These are phyloP conservation scores for Striga hermonthica DNA, from an alignment of 305 asterid genomes.

Conservation along the genomic window DNA sequence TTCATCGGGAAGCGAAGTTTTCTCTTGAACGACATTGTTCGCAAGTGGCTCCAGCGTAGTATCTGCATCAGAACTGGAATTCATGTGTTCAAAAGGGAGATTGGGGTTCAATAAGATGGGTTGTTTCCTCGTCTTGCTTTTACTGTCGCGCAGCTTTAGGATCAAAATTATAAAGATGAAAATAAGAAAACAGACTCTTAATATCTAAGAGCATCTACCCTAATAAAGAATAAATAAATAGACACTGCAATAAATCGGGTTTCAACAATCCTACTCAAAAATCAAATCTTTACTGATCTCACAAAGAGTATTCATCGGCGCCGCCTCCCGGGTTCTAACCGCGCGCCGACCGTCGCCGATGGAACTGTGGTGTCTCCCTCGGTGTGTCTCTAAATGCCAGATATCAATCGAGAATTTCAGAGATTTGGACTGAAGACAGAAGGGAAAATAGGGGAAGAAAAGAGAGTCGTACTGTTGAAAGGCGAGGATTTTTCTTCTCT, in stretches of 20 bases:
- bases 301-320: too few relatives aligned
- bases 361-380: too few relatives aligned
- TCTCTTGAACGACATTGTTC: constrained; percentile 24
- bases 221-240: neutral
- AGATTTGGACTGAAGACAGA: too few relatives aligned
- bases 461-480: too few relatives aligned
- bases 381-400: too few relatives aligned
- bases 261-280: constrained; percentile 28
- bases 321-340: too few relatives aligned
- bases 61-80: constrained; percentile 23
- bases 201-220: constrained; percentile 4
- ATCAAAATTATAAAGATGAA: neutral
- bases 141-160: constrained; percentile 30
- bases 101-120: constrained; percentile 43
- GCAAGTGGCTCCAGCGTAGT: constrained; percentile 13
- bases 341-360: too few relatives aligned
- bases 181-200: neutral
- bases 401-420: too few relatives aligned
- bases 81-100: constrained; percentile 58
- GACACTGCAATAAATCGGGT: neutral
- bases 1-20: constrained; percentile 27
- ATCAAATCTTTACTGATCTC: constrained; percentile 26
- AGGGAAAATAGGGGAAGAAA: too few relatives aligned
- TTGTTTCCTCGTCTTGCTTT: constrained; percentile 48
- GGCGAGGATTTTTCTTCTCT: too few relatives aligned